Conservation (phyloP, 345 rosid species). For the Conringia planisiliqua region DNA sequence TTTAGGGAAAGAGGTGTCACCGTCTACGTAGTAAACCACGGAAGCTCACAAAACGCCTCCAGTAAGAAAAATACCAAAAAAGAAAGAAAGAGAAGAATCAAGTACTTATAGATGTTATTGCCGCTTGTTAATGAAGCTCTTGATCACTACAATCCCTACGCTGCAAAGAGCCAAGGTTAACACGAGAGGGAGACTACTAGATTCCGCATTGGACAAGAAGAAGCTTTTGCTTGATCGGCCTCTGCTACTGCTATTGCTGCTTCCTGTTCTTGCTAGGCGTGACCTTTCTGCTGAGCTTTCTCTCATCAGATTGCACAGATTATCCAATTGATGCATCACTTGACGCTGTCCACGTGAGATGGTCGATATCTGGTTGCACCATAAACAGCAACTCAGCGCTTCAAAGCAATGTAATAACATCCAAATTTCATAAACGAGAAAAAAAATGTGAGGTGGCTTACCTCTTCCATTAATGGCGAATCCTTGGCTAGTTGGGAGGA, state of each 20-base stretch:
- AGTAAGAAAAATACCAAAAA: constrained; percentile 15
- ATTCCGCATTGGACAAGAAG: constrained; percentile 32
- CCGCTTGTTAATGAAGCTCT: constrained; percentile 43
- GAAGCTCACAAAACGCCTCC: constrained; percentile 39
- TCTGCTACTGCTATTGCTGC: constrained; percentile 20
- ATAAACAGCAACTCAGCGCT: neutral
- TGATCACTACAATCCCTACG: constrained; percentile 57
- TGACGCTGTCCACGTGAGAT: constrained; percentile 73
- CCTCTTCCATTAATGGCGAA: constrained; percentile 81
- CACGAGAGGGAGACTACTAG: constrained; percentile 49
- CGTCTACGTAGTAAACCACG: constrained; percentile 10
- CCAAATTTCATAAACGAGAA: neutral
- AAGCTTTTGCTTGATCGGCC: constrained; percentile 26
- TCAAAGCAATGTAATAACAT: constrained; percentile 20
- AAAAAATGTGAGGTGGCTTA: constrained; percentile 25
- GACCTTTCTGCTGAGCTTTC: constrained; percentile 47
- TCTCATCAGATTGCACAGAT: constrained; percentile 52
- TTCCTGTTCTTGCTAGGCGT: constrained; percentile 36
- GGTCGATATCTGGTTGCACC: constrained; percentile 50
- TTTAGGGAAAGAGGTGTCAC: constrained; percentile 3
- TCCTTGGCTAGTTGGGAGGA: constrained; percentile 81
- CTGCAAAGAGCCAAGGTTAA: constrained; percentile 59
- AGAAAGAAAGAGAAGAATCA: neutral
- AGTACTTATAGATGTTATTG: constrained; percentile 25
- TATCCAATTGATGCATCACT: constrained; percentile 70